Evolutionary conservation across 2,329 filamentous ascomycete species (phyloP).

Genomic region (Aspergillus sp.): DNA sequence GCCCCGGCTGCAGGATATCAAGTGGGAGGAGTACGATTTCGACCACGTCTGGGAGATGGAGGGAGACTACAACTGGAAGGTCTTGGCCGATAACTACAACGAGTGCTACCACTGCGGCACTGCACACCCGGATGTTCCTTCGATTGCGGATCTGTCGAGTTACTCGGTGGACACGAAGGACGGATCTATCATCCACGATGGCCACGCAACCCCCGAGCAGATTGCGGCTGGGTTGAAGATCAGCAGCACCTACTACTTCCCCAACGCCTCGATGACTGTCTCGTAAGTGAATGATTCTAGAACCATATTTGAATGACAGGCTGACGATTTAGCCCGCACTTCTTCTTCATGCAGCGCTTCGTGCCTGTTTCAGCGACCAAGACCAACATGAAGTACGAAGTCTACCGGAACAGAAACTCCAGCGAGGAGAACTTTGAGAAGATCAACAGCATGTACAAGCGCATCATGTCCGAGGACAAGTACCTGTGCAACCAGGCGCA

Average conservation of each 20-base stretch:
- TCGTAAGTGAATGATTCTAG: slow-evolving; percentile 33
- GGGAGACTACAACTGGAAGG: slow-evolving; percentile 61
- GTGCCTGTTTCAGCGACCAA: slow-evolving; percentile 54
- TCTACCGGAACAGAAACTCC: slow-evolving; percentile 62
- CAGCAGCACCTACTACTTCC: slow-evolving; percentile 37
- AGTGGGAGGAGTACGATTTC: slow-evolving; percentile 56
- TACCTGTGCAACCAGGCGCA: slow-evolving; percentile 59
- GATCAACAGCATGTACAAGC: slow-evolving; percentile 61
- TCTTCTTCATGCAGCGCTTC: slow-evolving; percentile 65
- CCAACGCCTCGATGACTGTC: slow-evolving; percentile 34
- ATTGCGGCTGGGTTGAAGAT: slow-evolving; percentile 44
- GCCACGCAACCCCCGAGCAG: slow-evolving; percentile 47
- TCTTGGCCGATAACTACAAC: slow-evolving; percentile 64
- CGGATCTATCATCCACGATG: slow-evolving; percentile 52
- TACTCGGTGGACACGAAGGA: slow-evolving; percentile 53
- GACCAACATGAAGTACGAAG: slow-evolving; percentile 61
- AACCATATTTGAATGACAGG: not conserved
- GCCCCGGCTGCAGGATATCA: slow-evolving; percentile 46
- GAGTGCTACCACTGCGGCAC: slow-evolving; percentile 35
- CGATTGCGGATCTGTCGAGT: slow-evolving; percentile 54
- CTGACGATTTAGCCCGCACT: slow-evolving; percentile 44
- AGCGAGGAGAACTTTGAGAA: slow-evolving; percentile 57
- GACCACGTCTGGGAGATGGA: slow-evolving; percentile 60
- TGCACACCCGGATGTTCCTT: slow-evolving; percentile 23
- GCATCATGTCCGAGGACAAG: slow-evolving; percentile 65